Evolutionary conservation across 2,329 filamentous ascomycete species (phyloP).

Genomic region (Colletotrichum neosansevieriae): DNA sequence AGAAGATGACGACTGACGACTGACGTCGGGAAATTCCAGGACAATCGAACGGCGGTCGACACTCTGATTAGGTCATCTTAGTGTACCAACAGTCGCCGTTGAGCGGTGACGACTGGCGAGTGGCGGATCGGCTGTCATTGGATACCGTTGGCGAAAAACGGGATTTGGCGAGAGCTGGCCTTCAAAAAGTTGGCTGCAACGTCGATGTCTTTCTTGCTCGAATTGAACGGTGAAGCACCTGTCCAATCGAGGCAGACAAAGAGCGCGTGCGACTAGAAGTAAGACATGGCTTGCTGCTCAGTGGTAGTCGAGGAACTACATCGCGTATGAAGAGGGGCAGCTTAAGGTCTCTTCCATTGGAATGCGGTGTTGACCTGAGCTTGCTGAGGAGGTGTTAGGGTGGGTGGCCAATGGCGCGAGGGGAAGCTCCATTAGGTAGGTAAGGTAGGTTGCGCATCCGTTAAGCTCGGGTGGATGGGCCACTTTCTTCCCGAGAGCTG

Average conservation of each 20-base stretch:
- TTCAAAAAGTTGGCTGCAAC: background rate
- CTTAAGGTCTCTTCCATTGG: too few species aligned
- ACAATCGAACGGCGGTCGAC: conserved; percentile 17
- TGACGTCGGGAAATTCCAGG: conserved; percentile 18
- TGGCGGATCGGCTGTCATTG: conserved; percentile 18
- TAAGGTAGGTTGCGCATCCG: too few species aligned
- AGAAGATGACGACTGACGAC: background rate
- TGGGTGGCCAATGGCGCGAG: too few species aligned
- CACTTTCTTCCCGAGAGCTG: background rate
- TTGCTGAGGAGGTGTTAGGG: too few species aligned
- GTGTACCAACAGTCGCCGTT: conserved; percentile 11
- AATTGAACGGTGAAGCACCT: conserved; percentile 3
- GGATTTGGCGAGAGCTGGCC: background rate
- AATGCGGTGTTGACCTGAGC: too few species aligned
- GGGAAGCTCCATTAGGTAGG: too few species aligned
- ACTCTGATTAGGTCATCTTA: conserved; percentile 5
- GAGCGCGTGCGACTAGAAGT: conserved; percentile 19
- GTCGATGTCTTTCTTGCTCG: conserved; percentile 1
- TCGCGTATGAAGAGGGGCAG: background rate
- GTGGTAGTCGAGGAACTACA: background rate
- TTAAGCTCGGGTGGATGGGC: too few species aligned
- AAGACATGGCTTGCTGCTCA: conserved; percentile 22
- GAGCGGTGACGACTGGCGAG: conserved; percentile 24
- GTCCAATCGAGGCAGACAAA: conserved; percentile 19
- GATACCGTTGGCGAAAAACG: conserved; percentile 9